A percentile compares a stretch with the other conserved stretches of the same genome.
phyloP scores from a whole-genome alignment of 306 rosid species.

The Sicyos edulis region DNA sequence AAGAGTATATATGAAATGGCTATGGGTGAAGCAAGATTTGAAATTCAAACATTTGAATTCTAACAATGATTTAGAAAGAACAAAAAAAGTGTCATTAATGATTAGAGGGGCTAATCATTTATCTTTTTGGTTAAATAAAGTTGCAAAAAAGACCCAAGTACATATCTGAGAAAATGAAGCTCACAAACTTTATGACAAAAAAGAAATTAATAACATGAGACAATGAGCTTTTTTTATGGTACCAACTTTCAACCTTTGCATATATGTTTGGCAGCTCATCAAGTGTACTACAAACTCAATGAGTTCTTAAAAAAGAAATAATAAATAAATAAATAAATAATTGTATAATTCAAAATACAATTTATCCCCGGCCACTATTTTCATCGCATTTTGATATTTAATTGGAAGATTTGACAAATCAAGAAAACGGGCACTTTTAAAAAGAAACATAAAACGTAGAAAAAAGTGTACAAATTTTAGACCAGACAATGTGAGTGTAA shows the following conservation, averaged over 20 bases:
- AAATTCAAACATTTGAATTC: no score
- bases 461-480: not conserved
- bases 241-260: conserved; percentile 9
- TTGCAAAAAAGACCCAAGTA: not conserved
- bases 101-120: no score
- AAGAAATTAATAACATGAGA: not conserved
- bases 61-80: no score
- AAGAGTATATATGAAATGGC: no score
- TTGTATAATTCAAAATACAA: not conserved
- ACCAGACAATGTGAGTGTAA: not conserved
- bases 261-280: conserved; percentile 5
- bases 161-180: not conserved
- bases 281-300: not conserved
- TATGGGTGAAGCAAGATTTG: no score
- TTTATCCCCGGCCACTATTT: not conserved
- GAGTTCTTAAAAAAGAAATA: not conserved
- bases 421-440: not conserved
- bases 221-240: not conserved
- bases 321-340: no score
- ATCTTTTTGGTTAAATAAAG: not conserved
- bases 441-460: not conserved
- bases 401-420: not conserved
- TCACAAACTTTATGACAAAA: conserved; percentile 7
- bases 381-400: not conserved
- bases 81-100: no score